Evolutionary conservation across 768 basidiomycete species (phyloP), one percentile per base, ranked within the genome.

Genomic region (Tulasnella sp.): DNA sequence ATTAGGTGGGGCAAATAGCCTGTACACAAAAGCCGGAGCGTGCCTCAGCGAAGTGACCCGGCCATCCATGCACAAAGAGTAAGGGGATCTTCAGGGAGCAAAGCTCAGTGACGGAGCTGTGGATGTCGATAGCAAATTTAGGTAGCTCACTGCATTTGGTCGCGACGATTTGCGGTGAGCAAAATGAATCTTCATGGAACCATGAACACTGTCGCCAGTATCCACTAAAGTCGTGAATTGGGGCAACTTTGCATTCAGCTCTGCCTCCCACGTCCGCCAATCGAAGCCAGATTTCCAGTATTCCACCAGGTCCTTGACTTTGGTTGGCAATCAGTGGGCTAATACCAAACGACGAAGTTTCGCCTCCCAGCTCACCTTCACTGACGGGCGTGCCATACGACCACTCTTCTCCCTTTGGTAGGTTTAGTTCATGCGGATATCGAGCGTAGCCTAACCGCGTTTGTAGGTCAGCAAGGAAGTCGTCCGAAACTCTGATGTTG

Each of bases 11-110:
- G 21, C n/a, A n/a, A 23, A 21, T 29, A n/a, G 47, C n/a, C n/a
- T n/a, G n/a, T n/a, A 21, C n/a, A n/a, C 5, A 48, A n/a, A 48
- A 21, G 27, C 11, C 19, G 47, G 47, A 13, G 23, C 48, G 30
- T 47, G 50, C 58, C 58, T 59, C 58, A 21, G 48, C 58, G 23
- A 59, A 59, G 34, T 59, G 48, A 17, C 58, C 58, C 17, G 58
- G 58, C 58, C 58, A 59, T 19, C 58, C 58, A 32, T 59, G 58
- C 19, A 59, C 23, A 15, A 59, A n/a, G 29, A 59, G 21, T 15
- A 59, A 48, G 13, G 58, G 58, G 4, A 59, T 59, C 17, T 38
- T 38, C 34, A 38, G 5, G 7, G 7, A 38, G 34, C 15, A 5
- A 38, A 7, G 34, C 34, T 38, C 34, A 38, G 34, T 15, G 34